These are phyloP conservation scores for Trichoderma lentiforme DNA, from an alignment of 2,329 filamentous ascomycete species.

Conservation along the genomic window DNA sequence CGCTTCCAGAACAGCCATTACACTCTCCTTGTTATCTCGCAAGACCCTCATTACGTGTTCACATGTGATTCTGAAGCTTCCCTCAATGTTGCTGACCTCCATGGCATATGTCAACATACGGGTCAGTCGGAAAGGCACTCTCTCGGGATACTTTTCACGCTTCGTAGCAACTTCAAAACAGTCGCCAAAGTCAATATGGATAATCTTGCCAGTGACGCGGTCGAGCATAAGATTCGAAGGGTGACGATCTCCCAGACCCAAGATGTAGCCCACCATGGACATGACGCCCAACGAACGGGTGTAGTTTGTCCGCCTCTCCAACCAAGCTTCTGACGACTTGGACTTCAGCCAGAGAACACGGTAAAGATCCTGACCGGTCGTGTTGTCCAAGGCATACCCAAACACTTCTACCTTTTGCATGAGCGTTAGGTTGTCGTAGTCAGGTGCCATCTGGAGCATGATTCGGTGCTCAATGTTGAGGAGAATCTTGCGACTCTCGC, in stretches of 20 bases:
- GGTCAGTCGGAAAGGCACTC: conserved; percentile 95
- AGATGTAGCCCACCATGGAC: conserved; percentile 99
- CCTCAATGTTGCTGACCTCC: conserved; percentile 99
- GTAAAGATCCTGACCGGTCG: conserved; percentile 96
- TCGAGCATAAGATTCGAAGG: conserved; percentile 98
- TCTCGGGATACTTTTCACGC: conserved; percentile 96
- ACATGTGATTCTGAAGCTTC: conserved; percentile 95
- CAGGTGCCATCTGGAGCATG: conserved; percentile 99
- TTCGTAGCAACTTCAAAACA: conserved; percentile 99
- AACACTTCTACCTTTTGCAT: conserved; percentile 99
- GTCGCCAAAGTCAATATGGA: conserved; percentile 98
- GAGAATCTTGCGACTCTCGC: conserved; percentile 93
- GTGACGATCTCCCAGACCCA: conserved; percentile 93
- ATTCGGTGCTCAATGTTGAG: conserved; percentile 99
- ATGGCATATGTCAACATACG: conserved; percentile 99
- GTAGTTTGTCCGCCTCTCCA: conserved; percentile 97
- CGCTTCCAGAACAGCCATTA: conserved; percentile 97
- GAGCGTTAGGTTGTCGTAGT: conserved; percentile 96
- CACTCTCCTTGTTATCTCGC: conserved; percentile 93
- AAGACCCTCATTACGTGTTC: conserved; percentile 98
- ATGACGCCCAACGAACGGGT: conserved; percentile 95
- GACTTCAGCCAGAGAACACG: conserved; percentile 98
- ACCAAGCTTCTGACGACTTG: conserved; percentile 96
- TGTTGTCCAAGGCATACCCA: conserved; percentile 98
- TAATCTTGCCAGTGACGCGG: conserved; percentile 90